Evolutionary conservation across 352 stramenopile genomes (phyloP), one percentile per base, ranked within the genome.

Genomic region (Phytophthora sansomeana): DNA sequence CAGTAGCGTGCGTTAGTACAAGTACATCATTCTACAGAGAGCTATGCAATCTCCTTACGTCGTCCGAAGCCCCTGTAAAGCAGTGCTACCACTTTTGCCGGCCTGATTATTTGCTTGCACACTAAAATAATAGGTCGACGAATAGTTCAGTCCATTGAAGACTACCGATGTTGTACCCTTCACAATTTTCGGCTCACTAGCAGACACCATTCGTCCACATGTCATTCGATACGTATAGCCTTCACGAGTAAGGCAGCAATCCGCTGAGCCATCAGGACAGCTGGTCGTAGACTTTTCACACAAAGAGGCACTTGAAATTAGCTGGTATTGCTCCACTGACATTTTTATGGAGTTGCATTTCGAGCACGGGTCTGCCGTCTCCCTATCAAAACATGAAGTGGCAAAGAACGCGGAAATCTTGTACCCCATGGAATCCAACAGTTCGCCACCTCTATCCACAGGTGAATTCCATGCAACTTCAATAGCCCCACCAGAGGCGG

Each of bases 391-490:
- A 48, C 83, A 92, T 1, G 72, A 32, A 0, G 33, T 26, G 16
- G 87, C 32, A 1, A 48, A 46, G 19, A 81, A 77, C 38, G 79
- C 61, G 7, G 69, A 74, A 4, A 64, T 63, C 28, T 87, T 89
- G 61, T 92, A 92, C 6, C 73, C 43, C 28, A 92, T 66, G 1
- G 56, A 57, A 24, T 63, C 47, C 8, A 80, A 58, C 2, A 13
- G 2, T 5, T 58, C 53, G 1, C 83, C 83, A 4, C 83, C 83
- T 46, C 57, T 77, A 50, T 80, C 61, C 3, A 58, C 11, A 8
- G 83, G 78, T 6, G 58, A 53, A n/a, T 75, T 76, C 83, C 83
- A 92, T 0, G 59, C 41, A 14, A 90, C 56, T 63, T 92, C 83
- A 17, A 92, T 78, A 2, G 63, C 32, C 19, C 77, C 83, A 30